Evolutionary conservation across 192 early-diverging fungal species (phyloP).

Genomic region (Entomortierella chlamydospora): DNA sequence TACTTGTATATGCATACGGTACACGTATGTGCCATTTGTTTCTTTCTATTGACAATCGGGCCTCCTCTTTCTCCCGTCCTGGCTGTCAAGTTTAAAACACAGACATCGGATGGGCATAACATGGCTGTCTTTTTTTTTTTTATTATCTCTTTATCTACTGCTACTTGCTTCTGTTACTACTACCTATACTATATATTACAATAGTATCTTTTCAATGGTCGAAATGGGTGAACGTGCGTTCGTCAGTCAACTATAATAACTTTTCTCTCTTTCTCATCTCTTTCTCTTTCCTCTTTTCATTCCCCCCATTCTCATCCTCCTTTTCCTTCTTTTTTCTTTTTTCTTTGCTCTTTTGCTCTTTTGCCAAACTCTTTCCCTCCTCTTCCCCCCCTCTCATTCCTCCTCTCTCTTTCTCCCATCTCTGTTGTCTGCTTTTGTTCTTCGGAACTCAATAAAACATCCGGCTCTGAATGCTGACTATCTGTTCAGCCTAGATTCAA

Average conservation of each 20-base stretch:
- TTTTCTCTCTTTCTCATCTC: constrained; percentile 1
- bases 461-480: not conserved
- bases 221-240: no score
- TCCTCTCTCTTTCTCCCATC: not conserved
- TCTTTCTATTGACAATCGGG: no score
- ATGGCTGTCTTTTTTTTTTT: no score
- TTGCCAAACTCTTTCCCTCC: not conserved
- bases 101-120: no score
- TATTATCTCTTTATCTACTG: no score
- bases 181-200: not conserved
- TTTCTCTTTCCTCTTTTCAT: not conserved
- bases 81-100: no score
- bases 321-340: not conserved
- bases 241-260: no score
- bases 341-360: not conserved
- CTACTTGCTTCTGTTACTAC: not conserved
- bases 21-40: no score
- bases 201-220: not conserved
- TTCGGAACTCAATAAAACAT: not conserved
- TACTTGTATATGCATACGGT: no score
- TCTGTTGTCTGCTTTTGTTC: not conserved
- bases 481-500: not conserved
- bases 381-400: not conserved
- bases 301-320: not conserved
- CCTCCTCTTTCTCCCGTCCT: no score